Evolutionary conservation across 169 alveolate genomes (phyloP).

Genomic region (Babesia ovis): DNA sequence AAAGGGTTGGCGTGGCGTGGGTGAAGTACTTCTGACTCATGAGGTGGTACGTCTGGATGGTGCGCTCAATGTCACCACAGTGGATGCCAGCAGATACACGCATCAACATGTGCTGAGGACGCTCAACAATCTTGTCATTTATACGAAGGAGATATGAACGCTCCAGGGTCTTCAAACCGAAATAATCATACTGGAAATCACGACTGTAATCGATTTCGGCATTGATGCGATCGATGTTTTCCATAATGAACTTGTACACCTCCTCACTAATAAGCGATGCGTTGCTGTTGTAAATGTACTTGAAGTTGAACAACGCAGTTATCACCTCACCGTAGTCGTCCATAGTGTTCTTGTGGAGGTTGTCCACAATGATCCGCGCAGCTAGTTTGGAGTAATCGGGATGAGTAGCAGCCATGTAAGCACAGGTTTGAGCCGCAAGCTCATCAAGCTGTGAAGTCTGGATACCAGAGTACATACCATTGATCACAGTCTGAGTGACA

Average conservation of each 20-base stretch:
- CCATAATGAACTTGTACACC: conserved; percentile 87
- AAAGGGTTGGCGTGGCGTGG: conserved; percentile 99
- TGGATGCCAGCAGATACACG: conserved; percentile 97
- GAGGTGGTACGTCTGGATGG: conserved; percentile 90
- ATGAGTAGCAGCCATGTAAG: conserved; percentile 97
- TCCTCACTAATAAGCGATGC: conserved; percentile 92
- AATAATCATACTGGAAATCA: conserved; percentile 95
- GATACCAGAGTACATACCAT: conserved; percentile 92
- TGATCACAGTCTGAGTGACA: conserved; percentile 87
- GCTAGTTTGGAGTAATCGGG: conserved; percentile 97
- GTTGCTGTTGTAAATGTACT: conserved; percentile 86
- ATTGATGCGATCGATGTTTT: conserved; percentile 83
- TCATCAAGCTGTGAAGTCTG: conserved; percentile 93
- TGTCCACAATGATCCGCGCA: conserved; percentile 94
- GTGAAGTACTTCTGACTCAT: conserved; percentile 95
- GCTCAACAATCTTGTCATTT: conserved; percentile 90
- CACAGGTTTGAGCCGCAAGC: conserved; percentile 98
- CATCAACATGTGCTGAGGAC: conserved; percentile 98
- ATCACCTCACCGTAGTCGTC: conserved; percentile 85
- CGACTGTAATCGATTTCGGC: conserved; percentile 90
- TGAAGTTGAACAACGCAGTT: conserved; percentile 74
- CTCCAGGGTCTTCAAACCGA: conserved; percentile 98
- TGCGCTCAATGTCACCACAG: conserved; percentile 92
- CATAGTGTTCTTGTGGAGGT: conserved; percentile 94
- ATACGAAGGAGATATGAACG: conserved; percentile 88